These are phyloP conservation scores for Salix purpurea DNA, from an alignment of 345 rosid genomes.

Conservation along the genomic window DNA sequence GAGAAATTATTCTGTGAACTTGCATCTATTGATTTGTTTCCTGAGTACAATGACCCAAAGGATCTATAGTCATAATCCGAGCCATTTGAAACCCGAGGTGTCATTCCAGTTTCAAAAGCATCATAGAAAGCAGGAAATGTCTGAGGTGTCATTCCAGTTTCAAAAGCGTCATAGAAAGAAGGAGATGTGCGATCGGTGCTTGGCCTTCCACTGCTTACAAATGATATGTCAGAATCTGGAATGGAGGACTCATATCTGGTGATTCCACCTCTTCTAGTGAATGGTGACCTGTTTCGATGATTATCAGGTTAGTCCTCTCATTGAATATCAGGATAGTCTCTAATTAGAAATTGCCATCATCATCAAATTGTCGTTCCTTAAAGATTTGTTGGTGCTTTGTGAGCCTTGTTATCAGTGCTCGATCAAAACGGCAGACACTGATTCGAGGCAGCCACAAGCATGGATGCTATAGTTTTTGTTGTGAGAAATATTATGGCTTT, in stretches of 20 bases:
- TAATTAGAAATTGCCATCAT: background rate
- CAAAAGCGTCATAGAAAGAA: constrained; percentile 28
- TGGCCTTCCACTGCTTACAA: constrained; percentile 63
- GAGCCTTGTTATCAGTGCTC: background rate
- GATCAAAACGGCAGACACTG: background rate
- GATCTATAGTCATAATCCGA: constrained; percentile 50
- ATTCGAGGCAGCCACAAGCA: background rate
- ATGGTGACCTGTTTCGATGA: constrained; percentile 52
- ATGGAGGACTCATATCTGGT: constrained; percentile 38
- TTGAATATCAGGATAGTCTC: background rate
- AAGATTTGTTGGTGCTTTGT: background rate
- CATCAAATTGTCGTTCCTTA: background rate
- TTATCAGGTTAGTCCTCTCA: background rate
- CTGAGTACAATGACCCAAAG: constrained; percentile 34
- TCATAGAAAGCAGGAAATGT: constrained; percentile 42
- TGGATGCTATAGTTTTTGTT: background rate
- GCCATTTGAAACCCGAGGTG: constrained; percentile 34
- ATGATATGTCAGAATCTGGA: constrained; percentile 66
- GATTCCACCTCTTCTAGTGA: constrained; percentile 34
- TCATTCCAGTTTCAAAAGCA: constrained; percentile 7
- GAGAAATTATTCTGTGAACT: constrained; percentile 37
- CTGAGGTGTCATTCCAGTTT: constrained; percentile 20
- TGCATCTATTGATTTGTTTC: constrained; percentile 42
- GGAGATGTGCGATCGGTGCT: constrained; percentile 44
- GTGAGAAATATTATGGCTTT: background rate